These are phyloP conservation scores for Tylopilus sp. DNA, from an alignment of 768 basidiomycete genomes.

Conservation along the genomic window DNA sequence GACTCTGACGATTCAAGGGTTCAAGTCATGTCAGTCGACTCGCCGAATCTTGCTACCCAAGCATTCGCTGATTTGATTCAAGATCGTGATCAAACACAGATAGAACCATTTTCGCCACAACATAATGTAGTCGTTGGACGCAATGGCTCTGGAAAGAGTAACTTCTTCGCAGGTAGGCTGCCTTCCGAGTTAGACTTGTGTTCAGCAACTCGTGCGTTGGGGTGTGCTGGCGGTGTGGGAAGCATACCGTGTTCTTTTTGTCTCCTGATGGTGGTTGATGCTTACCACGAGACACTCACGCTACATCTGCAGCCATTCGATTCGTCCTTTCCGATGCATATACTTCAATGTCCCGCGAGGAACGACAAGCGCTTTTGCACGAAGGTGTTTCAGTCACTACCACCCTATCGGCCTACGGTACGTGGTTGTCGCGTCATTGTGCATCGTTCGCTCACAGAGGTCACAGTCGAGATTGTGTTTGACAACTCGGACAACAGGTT, in stretches of 20 bases:
- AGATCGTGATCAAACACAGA: slow-evolving; percentile 87
- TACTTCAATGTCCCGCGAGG: slow-evolving; percentile 91
- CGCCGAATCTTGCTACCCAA: neutral
- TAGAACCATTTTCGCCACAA: slow-evolving; percentile 90
- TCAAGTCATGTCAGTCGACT: slow-evolving; percentile 83
- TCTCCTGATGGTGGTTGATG: neutral
- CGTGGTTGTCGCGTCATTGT: slow-evolving; percentile 10
- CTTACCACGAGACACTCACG: slow-evolving; percentile 2
- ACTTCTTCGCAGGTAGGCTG: slow-evolving; percentile 88
- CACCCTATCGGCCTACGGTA: slow-evolving; percentile 89
- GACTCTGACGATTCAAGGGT: slow-evolving; percentile 88
- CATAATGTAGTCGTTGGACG: slow-evolving; percentile 97
- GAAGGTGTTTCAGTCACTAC: slow-evolving; percentile 87
- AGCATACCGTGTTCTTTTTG: neutral
- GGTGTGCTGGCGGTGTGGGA: neutral
- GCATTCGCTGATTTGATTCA: slow-evolving; percentile 7
- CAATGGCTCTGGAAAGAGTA: slow-evolving; percentile 98
- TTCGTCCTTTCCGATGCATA: slow-evolving; percentile 98
- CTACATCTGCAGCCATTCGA: slow-evolving; percentile 66
- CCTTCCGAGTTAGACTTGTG: neutral
- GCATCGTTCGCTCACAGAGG: neutral
- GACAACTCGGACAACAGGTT: slow-evolving; percentile 95
- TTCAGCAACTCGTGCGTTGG: neutral
- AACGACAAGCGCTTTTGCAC: slow-evolving; percentile 88
- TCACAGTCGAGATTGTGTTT: slow-evolving; percentile 82